Conservation (phyloP, 352 stramenopile genomes). For the Globisporangium paddicum region DNA sequence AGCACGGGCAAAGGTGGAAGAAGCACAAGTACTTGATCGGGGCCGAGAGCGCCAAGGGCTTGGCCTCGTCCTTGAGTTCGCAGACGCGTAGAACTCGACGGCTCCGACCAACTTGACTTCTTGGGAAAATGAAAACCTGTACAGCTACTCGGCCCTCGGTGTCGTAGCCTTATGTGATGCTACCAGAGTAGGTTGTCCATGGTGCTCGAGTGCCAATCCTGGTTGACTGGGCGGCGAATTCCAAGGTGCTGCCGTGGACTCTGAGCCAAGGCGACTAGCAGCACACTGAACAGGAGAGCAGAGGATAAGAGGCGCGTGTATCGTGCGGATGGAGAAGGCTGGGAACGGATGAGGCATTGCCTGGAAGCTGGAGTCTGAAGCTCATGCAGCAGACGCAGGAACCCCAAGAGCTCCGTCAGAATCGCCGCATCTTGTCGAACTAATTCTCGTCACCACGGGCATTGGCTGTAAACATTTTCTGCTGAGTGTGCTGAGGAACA, state of each 20-base stretch:
- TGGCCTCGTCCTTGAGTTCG: conserved; percentile 27
- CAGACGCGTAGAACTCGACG: no score
- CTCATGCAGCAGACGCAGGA: background rate
- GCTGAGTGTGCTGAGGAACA: background rate
- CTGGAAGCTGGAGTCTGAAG: background rate
- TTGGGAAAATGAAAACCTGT: no score
- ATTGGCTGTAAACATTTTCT: background rate
- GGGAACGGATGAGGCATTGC: background rate
- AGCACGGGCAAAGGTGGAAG: conserved; percentile 50
- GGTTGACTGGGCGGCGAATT: conserved; percentile 30
- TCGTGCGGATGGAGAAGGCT: background rate
- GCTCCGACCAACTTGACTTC: no score
- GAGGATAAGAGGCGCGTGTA: conserved; percentile 2
- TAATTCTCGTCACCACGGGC: background rate
- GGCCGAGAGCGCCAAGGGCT: conserved; percentile 24
- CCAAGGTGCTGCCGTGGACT: conserved; percentile 35
- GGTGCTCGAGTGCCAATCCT: conserved; percentile 19
- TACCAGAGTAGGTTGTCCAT: conserved; percentile 19
- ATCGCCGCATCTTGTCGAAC: background rate
- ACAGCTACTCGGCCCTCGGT: conserved; percentile 18
- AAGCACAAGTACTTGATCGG: conserved; percentile 47
- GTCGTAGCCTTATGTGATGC: conserved; percentile 24
- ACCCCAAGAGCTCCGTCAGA: background rate
- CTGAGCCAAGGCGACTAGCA: conserved; percentile 5
- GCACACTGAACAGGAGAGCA: conserved; percentile 4